Conservation (phyloP, 352 stramenopile genomes). For the Saprolegnia parasitica region DNA sequence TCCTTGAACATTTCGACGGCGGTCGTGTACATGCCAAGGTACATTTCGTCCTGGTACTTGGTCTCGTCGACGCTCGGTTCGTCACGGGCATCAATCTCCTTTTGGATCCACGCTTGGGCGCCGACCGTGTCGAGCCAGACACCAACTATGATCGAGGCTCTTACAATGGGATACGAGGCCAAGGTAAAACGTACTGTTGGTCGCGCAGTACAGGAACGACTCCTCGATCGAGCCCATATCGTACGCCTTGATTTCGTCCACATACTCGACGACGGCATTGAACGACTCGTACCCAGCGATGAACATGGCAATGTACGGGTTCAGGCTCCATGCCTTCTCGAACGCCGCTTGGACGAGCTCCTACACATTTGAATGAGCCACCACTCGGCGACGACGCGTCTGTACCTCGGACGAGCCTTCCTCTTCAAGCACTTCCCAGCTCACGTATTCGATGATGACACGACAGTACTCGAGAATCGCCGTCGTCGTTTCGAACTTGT, state of each 20-base stretch:
- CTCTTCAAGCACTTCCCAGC: slow-evolving; percentile 84
- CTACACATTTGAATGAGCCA: not conserved
- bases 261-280: slow-evolving; percentile 72
- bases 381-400: not conserved
- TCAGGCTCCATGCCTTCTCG: slow-evolving; percentile 58
- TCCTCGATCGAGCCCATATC: slow-evolving; percentile 74
- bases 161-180: not conserved
- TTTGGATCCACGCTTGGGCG: slow-evolving; percentile 74
- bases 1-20: slow-evolving; percentile 85
- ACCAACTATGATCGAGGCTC: slow-evolving; percentile 33
- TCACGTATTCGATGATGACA: slow-evolving; percentile 84
- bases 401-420: slow-evolving; percentile 55
- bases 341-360: slow-evolving; percentile 70
- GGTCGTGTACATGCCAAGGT: slow-evolving; percentile 82
- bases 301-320: slow-evolving; percentile 81
- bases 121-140: slow-evolving; percentile 83
- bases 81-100: slow-evolving; percentile 57
- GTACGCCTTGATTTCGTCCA: slow-evolving; percentile 73
- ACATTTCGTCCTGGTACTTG: slow-evolving; percentile 72
- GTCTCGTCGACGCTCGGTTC: slow-evolving; percentile 47
- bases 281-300: slow-evolving; percentile 76
- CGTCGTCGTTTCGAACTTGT: slow-evolving; percentile 52
- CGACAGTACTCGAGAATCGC: slow-evolving; percentile 76
- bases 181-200: slow-evolving; percentile 39
- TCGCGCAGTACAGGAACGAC: slow-evolving; percentile 68